These are phyloP conservation scores for Erysimum cheiri DNA, from an alignment of 441 rosid genomes.

Conservation along the genomic window DNA sequence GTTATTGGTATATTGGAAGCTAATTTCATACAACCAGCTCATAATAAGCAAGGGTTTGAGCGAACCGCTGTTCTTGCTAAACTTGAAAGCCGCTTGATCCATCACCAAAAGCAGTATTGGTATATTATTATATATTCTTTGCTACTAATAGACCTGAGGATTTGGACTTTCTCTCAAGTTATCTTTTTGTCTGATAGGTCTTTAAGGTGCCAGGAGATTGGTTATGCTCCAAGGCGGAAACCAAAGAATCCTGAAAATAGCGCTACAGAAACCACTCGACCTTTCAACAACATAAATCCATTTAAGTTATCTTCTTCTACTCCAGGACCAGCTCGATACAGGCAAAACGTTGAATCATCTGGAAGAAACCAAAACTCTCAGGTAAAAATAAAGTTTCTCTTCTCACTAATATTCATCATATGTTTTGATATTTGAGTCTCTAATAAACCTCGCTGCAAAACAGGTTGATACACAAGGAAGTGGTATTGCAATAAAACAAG, in stretches of 20 bases:
- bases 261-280: slow-evolving; percentile 16
- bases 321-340: background rate
- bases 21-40: slow-evolving; percentile 94
- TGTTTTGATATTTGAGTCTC: background rate
- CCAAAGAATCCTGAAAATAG: slow-evolving; percentile 28
- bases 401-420: background rate
- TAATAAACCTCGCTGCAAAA: slow-evolving; percentile 17
- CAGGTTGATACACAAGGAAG: slow-evolving; percentile 11
- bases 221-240: slow-evolving; percentile 60
- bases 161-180: background rate
- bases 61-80: slow-evolving; percentile 77
- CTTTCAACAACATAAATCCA: background rate
- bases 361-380: slow-evolving; percentile 20
- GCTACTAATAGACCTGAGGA: slow-evolving; percentile 4
- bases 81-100: slow-evolving; percentile 64
- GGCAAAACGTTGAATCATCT: slow-evolving; percentile 22
- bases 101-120: slow-evolving; percentile 66
- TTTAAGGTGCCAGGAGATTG: slow-evolving; percentile 61
- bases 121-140: slow-evolving; percentile 31
- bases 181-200: slow-evolving; percentile 47
- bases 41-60: slow-evolving; percentile 93
- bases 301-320: slow-evolving; percentile 12
- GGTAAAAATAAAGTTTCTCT: background rate
- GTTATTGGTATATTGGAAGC: slow-evolving; percentile 88
- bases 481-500: background rate